phyloP scores from a whole-genome alignment of 163 green algal species.

The Trebouxia gelatinosa region DNA sequence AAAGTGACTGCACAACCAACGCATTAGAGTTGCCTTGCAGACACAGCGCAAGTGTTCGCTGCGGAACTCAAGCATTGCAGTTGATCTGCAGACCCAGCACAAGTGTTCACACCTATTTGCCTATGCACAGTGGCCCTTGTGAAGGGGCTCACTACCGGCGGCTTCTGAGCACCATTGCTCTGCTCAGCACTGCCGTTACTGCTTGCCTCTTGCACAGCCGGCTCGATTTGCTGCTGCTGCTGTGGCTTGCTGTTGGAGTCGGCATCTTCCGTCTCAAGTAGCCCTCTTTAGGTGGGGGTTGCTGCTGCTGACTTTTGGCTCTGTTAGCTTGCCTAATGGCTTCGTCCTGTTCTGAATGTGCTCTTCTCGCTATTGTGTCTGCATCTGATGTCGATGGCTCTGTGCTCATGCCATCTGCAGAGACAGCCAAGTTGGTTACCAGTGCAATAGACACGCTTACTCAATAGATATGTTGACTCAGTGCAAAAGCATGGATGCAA shows the following conservation, averaged over 20 bases:
- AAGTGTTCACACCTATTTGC: conserved; percentile 43
- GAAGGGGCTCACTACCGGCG: conserved; percentile 71
- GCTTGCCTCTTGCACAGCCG: neutral
- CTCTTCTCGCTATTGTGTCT: conserved; percentile 11
- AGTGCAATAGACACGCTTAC: too few relatives aligned
- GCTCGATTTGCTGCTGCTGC: conserved; percentile 4
- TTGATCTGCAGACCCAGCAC: too few relatives aligned
- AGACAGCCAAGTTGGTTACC: too few relatives aligned
- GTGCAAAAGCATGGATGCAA: too few relatives aligned
- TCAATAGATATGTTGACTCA: too few relatives aligned
- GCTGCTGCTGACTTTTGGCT: conserved; percentile 2
- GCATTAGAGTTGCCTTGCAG: neutral
- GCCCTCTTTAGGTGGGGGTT: neutral
- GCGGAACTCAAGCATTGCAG: too few relatives aligned
- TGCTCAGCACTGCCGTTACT: conserved; percentile 6
- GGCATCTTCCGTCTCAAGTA: neutral
- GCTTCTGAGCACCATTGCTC: neutral
- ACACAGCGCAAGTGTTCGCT: too few relatives aligned
- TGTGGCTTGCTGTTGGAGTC: conserved; percentile 1
- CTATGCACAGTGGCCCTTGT: conserved; percentile 54
- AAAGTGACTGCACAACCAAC: too few relatives aligned
- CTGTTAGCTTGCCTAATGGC: conserved; percentile 4
- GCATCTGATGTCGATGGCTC: neutral
- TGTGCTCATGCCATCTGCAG: conserved; percentile 7
- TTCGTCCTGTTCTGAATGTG: neutral